Conservation (phyloP, 2,329 filamentous ascomycete species). For the Fusarium odoratissimum region DNA sequence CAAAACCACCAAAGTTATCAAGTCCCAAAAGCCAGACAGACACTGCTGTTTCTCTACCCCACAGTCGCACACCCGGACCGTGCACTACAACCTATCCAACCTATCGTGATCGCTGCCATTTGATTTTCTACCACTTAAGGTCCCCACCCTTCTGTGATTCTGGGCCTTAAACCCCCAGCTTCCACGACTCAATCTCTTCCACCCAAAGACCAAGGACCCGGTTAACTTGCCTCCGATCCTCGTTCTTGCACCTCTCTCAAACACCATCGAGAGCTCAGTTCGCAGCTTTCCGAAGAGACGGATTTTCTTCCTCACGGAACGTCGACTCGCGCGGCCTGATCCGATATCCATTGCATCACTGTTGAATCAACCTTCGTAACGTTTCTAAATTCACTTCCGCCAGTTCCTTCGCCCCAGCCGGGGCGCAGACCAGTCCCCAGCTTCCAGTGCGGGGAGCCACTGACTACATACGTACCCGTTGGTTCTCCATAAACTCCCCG, state of each 20-base stretch:
- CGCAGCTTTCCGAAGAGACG: conserved; percentile 2
- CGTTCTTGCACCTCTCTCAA: conserved; percentile 31
- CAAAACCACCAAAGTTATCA: not conserved
- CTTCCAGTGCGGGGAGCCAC: conserved; percentile 45
- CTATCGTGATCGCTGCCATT: conserved; percentile 43
- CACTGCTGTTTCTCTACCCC: conserved; percentile 42
- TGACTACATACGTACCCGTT: conserved; percentile 41
- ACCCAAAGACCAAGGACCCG: conserved; percentile 29
- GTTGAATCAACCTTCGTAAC: conserved; percentile 4
- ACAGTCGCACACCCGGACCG: conserved; percentile 42
- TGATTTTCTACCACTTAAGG: conserved; percentile 30
- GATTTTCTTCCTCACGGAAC: conserved; percentile 11
- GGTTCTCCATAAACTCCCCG: conserved; percentile 39
- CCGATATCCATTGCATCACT: conserved; percentile 10
- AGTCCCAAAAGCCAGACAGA: not conserved
- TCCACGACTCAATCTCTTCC: conserved; percentile 41
- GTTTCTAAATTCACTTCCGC: conserved; percentile 23
- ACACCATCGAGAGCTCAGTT: conserved; percentile 16
- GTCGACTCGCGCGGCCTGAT: not conserved
- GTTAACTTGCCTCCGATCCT: conserved; percentile 32
- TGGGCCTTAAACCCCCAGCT: conserved; percentile 45
- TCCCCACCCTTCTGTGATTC: conserved; percentile 37
- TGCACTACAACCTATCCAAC: conserved; percentile 37
- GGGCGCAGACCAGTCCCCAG: conserved; percentile 39
- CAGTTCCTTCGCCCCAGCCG: conserved; percentile 29